Evolutionary conservation across 257 asterid genomes (phyloP), one percentile per base, ranked within the genome.

Genomic region (Apocynum venetum): DNA sequence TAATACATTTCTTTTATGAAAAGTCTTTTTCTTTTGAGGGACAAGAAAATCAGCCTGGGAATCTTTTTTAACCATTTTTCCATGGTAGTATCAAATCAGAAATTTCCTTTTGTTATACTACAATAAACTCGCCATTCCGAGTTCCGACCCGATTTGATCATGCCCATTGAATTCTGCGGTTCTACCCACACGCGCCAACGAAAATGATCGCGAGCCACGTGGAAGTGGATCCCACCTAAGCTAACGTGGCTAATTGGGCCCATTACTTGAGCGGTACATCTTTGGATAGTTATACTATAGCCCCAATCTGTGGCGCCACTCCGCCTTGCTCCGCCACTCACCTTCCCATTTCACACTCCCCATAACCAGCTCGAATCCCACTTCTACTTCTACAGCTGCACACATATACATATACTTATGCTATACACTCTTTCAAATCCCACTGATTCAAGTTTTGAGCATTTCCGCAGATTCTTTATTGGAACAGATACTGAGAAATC

Each of bases 201-300:
- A 65, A 75, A 60, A 56, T 8, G 67, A 59, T 80, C 14, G 72
- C 49, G 83, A 80, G 76, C 83, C 46, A 36, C 43, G 83, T 67
- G 56, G 76, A 73, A 8, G 56, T 51, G 53, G 77, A n/a, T 5
- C 78, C 79, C 71, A 35, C 64, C 2, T 12, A 10, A n/a, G 46
- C 52, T 4, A 17, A 40, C 48, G 64, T 60, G 67, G 15, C 68
- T 43, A 46, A 35, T 20, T 75, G 63, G 63, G 56, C 14, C 9
- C 66, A 10, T n/a, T 40, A 10, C 44, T 36, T 73, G n/a, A 53
- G 9, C 17, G 31, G 3, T 7, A 38, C 10, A 17, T 19, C 19
- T 19, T 41, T 5, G 4, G 51, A 4, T 52, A 4, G 57, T 47
- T 15, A 20, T 3, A 6, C 17, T 55, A 13, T 5, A 20, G 59